Percentiles rank a stretch among this genome's conserved stretches.
phyloP scores from a whole-genome alignment of 306 rosid species.

The Arachis hypogaea region DNA sequence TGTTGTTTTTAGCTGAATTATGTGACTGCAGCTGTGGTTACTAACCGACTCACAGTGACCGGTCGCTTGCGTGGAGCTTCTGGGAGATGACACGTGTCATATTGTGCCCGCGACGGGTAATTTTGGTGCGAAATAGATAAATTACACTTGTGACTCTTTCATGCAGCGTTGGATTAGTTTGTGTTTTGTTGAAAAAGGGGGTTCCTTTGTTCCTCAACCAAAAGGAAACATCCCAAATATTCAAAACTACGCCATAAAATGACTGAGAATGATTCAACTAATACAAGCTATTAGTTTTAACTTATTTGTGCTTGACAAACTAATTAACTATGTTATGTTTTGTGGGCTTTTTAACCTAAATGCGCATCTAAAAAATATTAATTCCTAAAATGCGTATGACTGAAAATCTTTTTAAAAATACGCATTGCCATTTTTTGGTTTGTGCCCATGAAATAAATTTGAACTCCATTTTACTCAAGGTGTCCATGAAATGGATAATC shows the following conservation, averaged over 20 bases:
- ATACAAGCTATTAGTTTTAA: neutral
- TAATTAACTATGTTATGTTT: no score
- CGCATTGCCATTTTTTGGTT: no score
- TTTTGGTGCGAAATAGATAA: neutral
- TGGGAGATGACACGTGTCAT: constrained; percentile 29
- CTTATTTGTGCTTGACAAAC: neutral
- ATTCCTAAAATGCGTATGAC: no score
- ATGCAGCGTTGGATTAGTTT: constrained; percentile 17
- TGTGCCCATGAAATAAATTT: no score
- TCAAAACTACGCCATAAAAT: neutral
- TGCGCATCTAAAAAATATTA: no score
- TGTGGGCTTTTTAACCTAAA: no score
- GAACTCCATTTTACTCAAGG: no score
- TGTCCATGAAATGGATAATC: no score
- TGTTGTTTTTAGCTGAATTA: constrained; percentile 21
- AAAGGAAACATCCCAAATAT: neutral
- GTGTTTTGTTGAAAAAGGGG: neutral
- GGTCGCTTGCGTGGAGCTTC: constrained; percentile 30
- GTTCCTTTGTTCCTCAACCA: neutral
- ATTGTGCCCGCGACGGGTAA: constrained; percentile 21
- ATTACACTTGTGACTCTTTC: constrained; percentile 34
- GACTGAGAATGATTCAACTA: neutral
- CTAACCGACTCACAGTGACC: constrained; percentile 50
- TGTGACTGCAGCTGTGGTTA: constrained; percentile 31
- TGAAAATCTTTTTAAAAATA: no score